Evolutionary conservation across 768 basidiomycete species (phyloP).

Genomic region (Boletus vinaceobasis): DNA sequence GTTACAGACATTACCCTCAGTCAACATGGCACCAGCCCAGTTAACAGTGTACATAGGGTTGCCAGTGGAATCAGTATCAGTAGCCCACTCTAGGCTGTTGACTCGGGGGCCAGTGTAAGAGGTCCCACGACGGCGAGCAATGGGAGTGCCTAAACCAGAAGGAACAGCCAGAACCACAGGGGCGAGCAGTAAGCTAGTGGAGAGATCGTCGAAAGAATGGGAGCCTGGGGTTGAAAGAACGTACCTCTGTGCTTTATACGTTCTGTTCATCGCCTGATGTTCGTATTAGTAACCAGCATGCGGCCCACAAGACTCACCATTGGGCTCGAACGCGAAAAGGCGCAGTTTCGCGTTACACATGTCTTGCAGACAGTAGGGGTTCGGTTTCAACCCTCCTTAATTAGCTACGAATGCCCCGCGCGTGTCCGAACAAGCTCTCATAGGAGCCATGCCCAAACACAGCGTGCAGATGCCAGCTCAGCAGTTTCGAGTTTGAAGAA

Average conservation of each 20-base stretch:
- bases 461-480: no score
- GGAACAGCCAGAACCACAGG: not conserved
- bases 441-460: no score
- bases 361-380: no score
- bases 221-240: not conserved
- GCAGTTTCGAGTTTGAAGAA: not conserved
- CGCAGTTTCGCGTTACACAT: not conserved
- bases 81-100: not conserved
- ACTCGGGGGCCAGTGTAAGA: not conserved
- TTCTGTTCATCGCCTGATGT: not conserved
- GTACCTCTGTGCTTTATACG: not conserved
- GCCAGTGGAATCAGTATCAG: not conserved
- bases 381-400: no score
- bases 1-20: not conserved
- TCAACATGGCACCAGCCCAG: slow-evolving; percentile 10
- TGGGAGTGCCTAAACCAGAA: not conserved
- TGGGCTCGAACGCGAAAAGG: not conserved
- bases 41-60: not conserved
- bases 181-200: not conserved
- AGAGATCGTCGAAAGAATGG: not conserved
- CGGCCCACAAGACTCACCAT: no score
- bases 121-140: not conserved
- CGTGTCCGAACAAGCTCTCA: no score
- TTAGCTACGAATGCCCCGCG: no score
- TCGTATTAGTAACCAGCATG: not conserved